phyloP scores from a whole-genome alignment of 2,329 filamentous ascomycete species.

The Arthrinium puccinioides region DNA sequence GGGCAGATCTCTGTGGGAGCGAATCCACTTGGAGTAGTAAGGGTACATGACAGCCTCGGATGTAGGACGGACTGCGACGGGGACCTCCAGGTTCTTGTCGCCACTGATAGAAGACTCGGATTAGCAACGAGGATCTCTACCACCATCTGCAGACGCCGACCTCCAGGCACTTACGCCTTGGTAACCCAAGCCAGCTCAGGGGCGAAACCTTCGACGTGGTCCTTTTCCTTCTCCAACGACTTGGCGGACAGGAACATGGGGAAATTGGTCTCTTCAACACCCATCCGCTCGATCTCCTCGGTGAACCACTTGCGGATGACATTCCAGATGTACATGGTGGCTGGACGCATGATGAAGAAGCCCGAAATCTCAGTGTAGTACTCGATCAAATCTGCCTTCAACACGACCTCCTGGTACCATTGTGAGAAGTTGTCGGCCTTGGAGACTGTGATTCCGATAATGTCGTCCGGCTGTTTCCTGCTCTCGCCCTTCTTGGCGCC shows the following conservation, averaged over 20 bases:
- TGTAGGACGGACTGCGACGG: conserved; percentile 60
- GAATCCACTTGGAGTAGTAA: conserved; percentile 72
- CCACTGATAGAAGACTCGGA: conserved; percentile 49
- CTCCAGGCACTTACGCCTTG: conserved; percentile 52
- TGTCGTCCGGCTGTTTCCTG: conserved; percentile 53
- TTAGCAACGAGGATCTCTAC: not conserved
- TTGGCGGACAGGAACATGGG: conserved; percentile 92
- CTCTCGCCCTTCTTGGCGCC: conserved; percentile 26
- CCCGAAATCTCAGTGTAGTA: conserved; percentile 87
- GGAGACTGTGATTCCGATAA: conserved; percentile 81
- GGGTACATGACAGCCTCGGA: conserved; percentile 46
- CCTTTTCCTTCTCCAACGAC: conserved; percentile 82
- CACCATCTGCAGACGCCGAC: not conserved
- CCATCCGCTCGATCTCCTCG: conserved; percentile 76
- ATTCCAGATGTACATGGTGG: conserved; percentile 61
- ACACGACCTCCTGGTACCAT: conserved; percentile 97
- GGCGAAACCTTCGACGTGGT: conserved; percentile 97
- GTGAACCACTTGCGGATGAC: conserved; percentile 61
- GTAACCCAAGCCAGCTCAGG: conserved; percentile 88
- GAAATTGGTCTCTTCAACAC: conserved; percentile 93
- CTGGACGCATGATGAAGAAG: conserved; percentile 84
- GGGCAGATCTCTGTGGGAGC: conserved; percentile 89
- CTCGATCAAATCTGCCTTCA: conserved; percentile 95
- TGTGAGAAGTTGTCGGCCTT: conserved; percentile 83
- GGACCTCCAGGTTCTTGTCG: conserved; percentile 83